A percentile compares a stretch with the other conserved stretches of the same genome.
These are phyloP conservation scores for Salvia hispanica DNA, from an alignment of 257 asterid genomes.

Conservation along the genomic window DNA sequence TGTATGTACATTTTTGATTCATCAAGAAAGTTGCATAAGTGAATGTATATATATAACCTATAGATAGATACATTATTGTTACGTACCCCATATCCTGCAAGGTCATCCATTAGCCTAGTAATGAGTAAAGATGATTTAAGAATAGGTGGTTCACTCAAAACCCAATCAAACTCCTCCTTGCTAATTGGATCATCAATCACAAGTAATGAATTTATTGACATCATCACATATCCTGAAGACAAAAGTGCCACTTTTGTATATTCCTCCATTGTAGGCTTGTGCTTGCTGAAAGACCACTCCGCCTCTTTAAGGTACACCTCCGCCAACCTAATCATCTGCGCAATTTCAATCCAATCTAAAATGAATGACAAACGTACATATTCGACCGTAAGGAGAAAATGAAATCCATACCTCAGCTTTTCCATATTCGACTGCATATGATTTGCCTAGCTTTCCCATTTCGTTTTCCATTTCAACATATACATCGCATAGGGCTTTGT, in stretches of 20 bases:
- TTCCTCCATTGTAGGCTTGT: conserved; percentile 39
- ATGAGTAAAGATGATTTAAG: not conserved
- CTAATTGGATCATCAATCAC: conserved; percentile 8
- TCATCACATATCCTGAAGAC: conserved; percentile 29
- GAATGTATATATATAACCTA: not conserved
- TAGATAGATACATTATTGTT: not conserved
- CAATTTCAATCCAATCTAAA: too few species aligned
- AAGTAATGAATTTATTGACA: not conserved
- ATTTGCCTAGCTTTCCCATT: conserved; percentile 21
- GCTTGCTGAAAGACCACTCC: conserved; percentile 32
- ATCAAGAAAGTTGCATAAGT: too few species aligned
- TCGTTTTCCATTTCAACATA: conserved; percentile 27
- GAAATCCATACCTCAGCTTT: conserved; percentile 36
- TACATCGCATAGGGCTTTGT: conserved; percentile 24
- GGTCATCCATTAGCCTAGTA: conserved; percentile 16
- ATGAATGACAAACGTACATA: too few species aligned
- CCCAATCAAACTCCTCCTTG: conserved; percentile 29
- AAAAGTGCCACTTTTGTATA: conserved; percentile 39
- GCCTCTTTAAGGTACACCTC: conserved; percentile 42
- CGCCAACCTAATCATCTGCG: not conserved
- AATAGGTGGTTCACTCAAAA: not conserved
- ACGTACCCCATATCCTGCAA: conserved; percentile 24
- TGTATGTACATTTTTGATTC: not conserved
- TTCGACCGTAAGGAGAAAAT: too few species aligned
- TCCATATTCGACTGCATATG: conserved; percentile 33